Percentiles rank a stretch among this genome's conserved stretches.
These are phyloP conservation scores for Paulownia fortunei DNA, from an alignment of 257 asterid genomes.

Conservation along the genomic window DNA sequence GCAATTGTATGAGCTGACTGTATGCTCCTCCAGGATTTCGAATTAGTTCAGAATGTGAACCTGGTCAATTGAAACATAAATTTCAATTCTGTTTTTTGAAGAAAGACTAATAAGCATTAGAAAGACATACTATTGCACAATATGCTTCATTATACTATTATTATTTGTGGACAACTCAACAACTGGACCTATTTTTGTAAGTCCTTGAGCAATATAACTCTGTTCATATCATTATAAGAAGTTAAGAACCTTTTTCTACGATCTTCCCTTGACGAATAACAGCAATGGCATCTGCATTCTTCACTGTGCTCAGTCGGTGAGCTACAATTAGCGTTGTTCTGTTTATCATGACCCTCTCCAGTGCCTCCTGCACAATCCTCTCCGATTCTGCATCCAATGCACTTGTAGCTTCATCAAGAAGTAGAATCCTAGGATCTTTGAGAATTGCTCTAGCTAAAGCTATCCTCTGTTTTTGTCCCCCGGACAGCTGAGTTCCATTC, in stretches of 20 bases:
- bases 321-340: constrained; percentile 61
- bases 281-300: constrained; percentile 56
- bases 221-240: neutral
- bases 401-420: constrained; percentile 69
- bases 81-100: neutral
- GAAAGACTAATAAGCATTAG: constrained; percentile 5
- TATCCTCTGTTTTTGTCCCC: constrained; percentile 70
- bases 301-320: constrained; percentile 59
- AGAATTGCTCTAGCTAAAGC: constrained; percentile 68
- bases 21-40: constrained; percentile 54
- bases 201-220: neutral
- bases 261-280: constrained; percentile 54
- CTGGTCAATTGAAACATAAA: constrained; percentile 30
- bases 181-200: neutral
- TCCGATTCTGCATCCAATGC: constrained; percentile 67
- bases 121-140: neutral
- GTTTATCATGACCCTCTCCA: constrained; percentile 52
- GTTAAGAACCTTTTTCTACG: constrained; percentile 58
- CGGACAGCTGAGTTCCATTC: constrained; percentile 61
- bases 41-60: constrained; percentile 55
- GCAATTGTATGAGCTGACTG: constrained; percentile 51
- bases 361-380: constrained; percentile 54
- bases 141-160: no score
- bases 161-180: no score
- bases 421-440: constrained; percentile 55